Evolutionary conservation across 768 basidiomycete genomes (phyloP).

Genomic region (Rhodosporidiobolus odoratus): DNA sequence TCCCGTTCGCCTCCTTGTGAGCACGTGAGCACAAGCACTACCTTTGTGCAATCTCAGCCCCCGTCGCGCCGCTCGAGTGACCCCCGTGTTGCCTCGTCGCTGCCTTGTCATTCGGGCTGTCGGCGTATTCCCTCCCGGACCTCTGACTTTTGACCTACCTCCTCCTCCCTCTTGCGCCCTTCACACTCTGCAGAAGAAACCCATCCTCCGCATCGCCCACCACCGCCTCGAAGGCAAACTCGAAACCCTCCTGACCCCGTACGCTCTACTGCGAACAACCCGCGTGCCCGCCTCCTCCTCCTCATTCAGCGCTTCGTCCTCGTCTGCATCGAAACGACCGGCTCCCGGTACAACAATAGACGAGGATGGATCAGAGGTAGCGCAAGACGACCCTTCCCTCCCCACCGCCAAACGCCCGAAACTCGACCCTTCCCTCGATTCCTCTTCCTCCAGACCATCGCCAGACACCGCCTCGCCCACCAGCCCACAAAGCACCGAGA

Average conservation of each 20-base stretch:
- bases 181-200: conserved; percentile 31
- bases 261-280: conserved; percentile 40
- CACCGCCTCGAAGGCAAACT: conserved; percentile 40
- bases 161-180: not conserved
- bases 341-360: too few species aligned
- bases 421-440: not conserved
- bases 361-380: too few species aligned
- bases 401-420: not conserved
- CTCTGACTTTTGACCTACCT: not conserved
- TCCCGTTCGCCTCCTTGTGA: not conserved
- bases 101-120: not conserved
- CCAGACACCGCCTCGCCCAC: conserved; percentile 23
- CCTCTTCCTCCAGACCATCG: not conserved
- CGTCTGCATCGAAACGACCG: not conserved
- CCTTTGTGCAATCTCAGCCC: not conserved
- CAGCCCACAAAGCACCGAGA: conserved; percentile 25
- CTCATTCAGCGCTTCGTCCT: not conserved
- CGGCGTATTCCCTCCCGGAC: not conserved
- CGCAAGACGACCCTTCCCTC: not conserved
- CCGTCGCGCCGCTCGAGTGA: not conserved
- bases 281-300: not conserved
- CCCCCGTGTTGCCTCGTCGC: not conserved
- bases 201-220: conserved; percentile 40
- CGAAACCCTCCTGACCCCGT: conserved; percentile 37
- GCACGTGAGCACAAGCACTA: not conserved